Base-by-base conservation (phyloP, 768 basidiomycete species). In the Brasilioporus rufonigricans region DNA sequence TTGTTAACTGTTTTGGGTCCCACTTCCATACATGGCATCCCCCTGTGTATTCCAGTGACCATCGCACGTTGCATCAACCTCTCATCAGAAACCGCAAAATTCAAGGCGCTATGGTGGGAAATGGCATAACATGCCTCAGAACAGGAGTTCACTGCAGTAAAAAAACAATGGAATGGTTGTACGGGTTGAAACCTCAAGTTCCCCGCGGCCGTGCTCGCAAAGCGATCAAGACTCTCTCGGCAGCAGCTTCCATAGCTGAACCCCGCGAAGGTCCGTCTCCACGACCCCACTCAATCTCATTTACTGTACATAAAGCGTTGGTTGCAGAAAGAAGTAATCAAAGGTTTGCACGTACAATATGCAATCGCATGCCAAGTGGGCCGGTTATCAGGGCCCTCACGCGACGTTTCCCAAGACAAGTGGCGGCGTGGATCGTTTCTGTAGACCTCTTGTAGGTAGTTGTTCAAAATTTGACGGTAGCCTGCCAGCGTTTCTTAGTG, bases 321-420 rank as follows among this genome's bases (percentile, higher is more conserved):
- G 35, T 39, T 21, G 4, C 21, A 24, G 19, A 14, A n/a, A 49
- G 13, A 18, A 32, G 24, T 26, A 16, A 46, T 29, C 5, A 38
- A 43, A 40, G 35, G 6, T 21, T 32, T 47, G 26, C 21, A 64
- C 67, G 29, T 32, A 68, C 66, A 5, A 35, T 49, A 52, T 0
- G 67, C 66, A 24, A 66, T 53, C 16, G 58, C 67, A 13, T 52
- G 38, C 66, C 66, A 69, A 11, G 44, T 66, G 10, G 67, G 66
- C 18, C 39, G 53, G 48, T 68, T 56, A 39, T 58, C 50, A 33
- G 66, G 58, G 8, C 66, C 67, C 2, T 55, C 51, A 1, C 3
- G 11, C 5, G 51, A 54, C 0, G 18, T 54, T 50, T 64, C 58
- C 66, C 66, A 67, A 21, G 44, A 54, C 43, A 67, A 43, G 16